Evolutionary conservation across 75 land plant species (phyloP).

Genomic region (Selaginella moellendorffii): DNA sequence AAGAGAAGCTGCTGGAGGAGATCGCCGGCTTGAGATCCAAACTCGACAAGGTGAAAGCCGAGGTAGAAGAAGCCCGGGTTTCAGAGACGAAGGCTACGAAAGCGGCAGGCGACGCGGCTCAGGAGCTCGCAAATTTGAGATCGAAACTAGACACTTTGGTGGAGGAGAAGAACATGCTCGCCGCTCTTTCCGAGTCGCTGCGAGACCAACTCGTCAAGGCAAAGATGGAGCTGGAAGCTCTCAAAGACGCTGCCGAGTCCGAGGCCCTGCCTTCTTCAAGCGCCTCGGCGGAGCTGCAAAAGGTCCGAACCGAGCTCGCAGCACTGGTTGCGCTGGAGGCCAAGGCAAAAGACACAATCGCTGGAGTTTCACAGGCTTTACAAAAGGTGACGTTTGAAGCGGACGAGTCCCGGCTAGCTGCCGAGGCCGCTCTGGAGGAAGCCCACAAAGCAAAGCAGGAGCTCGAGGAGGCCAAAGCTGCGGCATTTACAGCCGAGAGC

Average conservation of each 20-base stretch:
- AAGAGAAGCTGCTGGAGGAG: background rate
- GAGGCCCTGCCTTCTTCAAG: background rate
- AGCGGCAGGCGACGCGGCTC: background rate
- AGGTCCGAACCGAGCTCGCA: background rate
- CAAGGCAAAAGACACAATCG: conserved; percentile 8
- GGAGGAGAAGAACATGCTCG: background rate
- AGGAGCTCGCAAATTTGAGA: background rate
- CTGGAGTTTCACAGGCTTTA: conserved; percentile 6
- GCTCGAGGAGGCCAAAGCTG: conserved; percentile 30
- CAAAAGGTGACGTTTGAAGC: conserved; percentile 28
- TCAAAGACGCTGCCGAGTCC: background rate
- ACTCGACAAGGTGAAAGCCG: background rate
- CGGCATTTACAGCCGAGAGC: conserved; percentile 35
- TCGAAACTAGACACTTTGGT: conserved; percentile 5
- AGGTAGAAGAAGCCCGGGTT: background rate
- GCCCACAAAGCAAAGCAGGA: conserved; percentile 29
- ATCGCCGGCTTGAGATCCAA: background rate
- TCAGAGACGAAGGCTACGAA: background rate
- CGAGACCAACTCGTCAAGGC: background rate
- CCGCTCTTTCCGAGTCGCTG: background rate
- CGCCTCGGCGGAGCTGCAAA: conserved; percentile 1
- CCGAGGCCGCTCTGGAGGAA: conserved; percentile 33
- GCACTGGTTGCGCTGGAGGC: background rate
- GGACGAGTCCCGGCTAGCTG: conserved; percentile 29
- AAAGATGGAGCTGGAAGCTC: background rate